Percentiles rank a stretch among this genome's conserved stretches.
Conservation (phyloP, 75 land plant species). For the Azolla pinnata region DNA sequence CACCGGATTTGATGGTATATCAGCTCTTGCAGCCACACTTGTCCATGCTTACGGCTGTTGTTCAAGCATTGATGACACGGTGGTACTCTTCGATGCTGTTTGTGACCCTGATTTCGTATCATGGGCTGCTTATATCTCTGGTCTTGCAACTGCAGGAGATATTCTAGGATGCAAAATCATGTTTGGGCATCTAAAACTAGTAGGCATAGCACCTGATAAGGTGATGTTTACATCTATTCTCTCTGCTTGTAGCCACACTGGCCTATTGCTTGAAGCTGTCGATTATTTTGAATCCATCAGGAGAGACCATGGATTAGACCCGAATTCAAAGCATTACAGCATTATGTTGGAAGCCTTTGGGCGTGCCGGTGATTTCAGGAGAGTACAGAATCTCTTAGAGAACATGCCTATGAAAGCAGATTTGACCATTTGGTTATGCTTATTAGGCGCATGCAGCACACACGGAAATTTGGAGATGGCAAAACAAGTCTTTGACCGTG, state of each 20-base stretch:
- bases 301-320: constrained; percentile 6
- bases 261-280: constrained; percentile 16
- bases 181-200: not conserved
- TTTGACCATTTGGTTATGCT: constrained; percentile 37
- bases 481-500: constrained; percentile 19
- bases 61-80: not conserved
- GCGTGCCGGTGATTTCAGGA: constrained; percentile 25
- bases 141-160: not conserved
- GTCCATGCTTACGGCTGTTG: not conserved
- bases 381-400: constrained; percentile 23
- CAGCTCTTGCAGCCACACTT: not conserved
- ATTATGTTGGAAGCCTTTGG: constrained; percentile 51
- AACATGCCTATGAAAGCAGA: constrained; percentile 45
- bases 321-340: constrained; percentile 34
- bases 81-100: not conserved
- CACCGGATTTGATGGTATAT: not conserved
- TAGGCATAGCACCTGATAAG: not conserved
- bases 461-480: constrained; percentile 22
- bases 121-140: not conserved
- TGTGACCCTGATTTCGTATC: not conserved
- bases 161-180: not conserved
- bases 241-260: constrained; percentile 37
- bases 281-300: constrained; percentile 21
- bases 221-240: constrained; percentile 12
- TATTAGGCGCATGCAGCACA: constrained; percentile 39